These are phyloP conservation scores for Schoenoplectus tabernaemontani DNA, from an alignment of 202 grass and related monocot species.

Conservation along the genomic window DNA sequence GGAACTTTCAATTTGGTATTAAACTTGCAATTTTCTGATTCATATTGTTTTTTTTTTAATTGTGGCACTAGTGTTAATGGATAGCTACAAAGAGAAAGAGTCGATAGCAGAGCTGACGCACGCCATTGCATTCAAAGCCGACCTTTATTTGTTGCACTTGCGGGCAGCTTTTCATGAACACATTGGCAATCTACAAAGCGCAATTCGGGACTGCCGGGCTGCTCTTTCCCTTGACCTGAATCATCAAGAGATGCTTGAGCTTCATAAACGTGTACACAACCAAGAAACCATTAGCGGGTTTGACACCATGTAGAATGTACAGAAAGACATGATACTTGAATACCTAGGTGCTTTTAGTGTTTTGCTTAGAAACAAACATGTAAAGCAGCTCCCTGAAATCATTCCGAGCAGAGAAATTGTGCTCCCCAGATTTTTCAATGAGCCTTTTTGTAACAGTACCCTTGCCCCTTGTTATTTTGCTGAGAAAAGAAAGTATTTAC, in stretches of 20 bases:
- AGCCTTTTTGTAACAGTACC: slow-evolving; percentile 3
- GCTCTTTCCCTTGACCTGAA: slow-evolving; percentile 73
- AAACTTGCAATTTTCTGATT: neutral
- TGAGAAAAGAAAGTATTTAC: slow-evolving; percentile 1
- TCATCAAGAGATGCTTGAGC: slow-evolving; percentile 78
- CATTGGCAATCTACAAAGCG: slow-evolving; percentile 37
- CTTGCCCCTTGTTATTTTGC: neutral
- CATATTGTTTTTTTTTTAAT: neutral
- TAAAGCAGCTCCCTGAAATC: neutral
- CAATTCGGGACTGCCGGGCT: slow-evolving; percentile 59
- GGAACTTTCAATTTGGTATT: neutral
- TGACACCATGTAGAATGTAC: slow-evolving; percentile 24
- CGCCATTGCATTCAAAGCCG: slow-evolving; percentile 75
- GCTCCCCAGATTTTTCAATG: neutral
- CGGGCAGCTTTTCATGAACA: slow-evolving; percentile 80
- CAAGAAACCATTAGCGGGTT: slow-evolving; percentile 48
- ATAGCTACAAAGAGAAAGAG: slow-evolving; percentile 80
- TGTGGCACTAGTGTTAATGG: slow-evolving; percentile 64
- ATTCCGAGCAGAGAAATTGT: neutral
- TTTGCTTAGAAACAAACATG: neutral
- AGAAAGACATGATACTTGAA: neutral
- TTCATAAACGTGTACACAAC: slow-evolving; percentile 64
- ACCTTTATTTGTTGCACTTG: slow-evolving; percentile 76
- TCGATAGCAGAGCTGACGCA: slow-evolving; percentile 61
- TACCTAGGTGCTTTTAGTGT: neutral